Evolutionary conservation across 176 grass and related monocot genomes (phyloP).

Genomic region (Guadua angustifolia): DNA sequence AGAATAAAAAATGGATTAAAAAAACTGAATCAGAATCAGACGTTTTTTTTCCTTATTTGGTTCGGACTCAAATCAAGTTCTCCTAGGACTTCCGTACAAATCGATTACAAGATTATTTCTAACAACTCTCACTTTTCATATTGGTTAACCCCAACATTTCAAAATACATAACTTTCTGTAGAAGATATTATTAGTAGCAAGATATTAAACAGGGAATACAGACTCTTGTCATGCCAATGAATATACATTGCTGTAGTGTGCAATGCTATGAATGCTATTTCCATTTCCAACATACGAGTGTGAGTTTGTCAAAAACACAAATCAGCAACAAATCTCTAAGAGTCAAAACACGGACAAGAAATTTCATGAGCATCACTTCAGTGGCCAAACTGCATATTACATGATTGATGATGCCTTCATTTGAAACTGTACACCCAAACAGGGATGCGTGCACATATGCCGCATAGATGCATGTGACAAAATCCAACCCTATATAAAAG

Average conservation of each 20-base stretch:
- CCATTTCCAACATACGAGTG: not conserved
- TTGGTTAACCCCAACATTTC: not conserved
- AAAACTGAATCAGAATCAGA: too few relatives aligned
- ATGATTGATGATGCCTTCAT: not conserved
- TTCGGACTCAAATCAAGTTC: too few relatives aligned
- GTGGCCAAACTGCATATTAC: not conserved
- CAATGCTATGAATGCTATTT: not conserved
- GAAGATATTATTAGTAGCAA: too few relatives aligned
- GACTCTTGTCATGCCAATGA: not conserved
- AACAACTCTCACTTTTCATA: too few relatives aligned
- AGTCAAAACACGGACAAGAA: not conserved
- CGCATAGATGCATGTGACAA: slow-evolving; percentile 36
- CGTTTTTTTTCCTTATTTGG: too few relatives aligned
- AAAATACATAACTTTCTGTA: not conserved
- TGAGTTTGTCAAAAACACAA: not conserved
- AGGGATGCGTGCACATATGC: not conserved
- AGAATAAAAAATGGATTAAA: too few relatives aligned
- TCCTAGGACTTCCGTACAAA: too few relatives aligned
- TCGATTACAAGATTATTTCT: too few relatives aligned
- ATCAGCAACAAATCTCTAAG: not conserved
- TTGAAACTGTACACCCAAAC: not conserved
- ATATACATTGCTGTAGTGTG: not conserved
- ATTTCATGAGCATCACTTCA: not conserved
- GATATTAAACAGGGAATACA: not conserved
- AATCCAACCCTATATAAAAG: not conserved